Evolutionary conservation across 495 filamentous ascomycete genomes (phyloP), one percentile per base, ranked within the genome.

Genomic region (Neurospora sublineolata): DNA sequence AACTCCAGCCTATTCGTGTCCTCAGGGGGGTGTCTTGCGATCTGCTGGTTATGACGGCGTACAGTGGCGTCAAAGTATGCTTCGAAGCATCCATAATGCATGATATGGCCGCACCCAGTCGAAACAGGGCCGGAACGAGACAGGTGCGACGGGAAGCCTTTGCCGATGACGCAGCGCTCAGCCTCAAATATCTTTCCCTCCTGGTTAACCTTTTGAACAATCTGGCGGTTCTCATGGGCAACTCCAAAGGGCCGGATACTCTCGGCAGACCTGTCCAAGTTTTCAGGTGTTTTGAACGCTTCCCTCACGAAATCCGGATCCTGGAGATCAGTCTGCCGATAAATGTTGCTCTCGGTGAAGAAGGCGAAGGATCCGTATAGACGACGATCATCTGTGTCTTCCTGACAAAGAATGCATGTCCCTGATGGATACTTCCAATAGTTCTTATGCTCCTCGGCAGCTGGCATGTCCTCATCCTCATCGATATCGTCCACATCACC

Each of bases 61-160:
- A 88, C 84, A 0, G 93, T 95, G 0, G 94, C 91, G 20, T 89
- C 86, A 76, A 90, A 90, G 80, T 97, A 98, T 38, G 89, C 87
- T 74, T 97, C 94, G 76, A 98, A 99, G 80, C 95, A 99, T 39
- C 87, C 88, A 77, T 92, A 99, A 78, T 99, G 95, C 95, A 99
- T 99, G 73, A 98, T 94, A 79, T 99, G 95, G 7, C 94, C 94
- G 81, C 95, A 99, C 37, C 94, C 92, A 46, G 92, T 93, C 9
- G 94, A 89, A 7, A 98, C 92, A 4, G 94, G 92, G 0, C 94
- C 96, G n/a, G 86, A 84, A 44, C 85, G 84, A 10, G 86, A 88
- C 44, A 89, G 86, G 33, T 84, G 83, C 11, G 88, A 80, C 4
- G 93, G 90, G 76, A 97, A 98, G 2, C 95, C 95, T 80, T 93